Conservation (phyloP, 2,329 filamentous ascomycete species). For the Fusarium globosum region DNA sequence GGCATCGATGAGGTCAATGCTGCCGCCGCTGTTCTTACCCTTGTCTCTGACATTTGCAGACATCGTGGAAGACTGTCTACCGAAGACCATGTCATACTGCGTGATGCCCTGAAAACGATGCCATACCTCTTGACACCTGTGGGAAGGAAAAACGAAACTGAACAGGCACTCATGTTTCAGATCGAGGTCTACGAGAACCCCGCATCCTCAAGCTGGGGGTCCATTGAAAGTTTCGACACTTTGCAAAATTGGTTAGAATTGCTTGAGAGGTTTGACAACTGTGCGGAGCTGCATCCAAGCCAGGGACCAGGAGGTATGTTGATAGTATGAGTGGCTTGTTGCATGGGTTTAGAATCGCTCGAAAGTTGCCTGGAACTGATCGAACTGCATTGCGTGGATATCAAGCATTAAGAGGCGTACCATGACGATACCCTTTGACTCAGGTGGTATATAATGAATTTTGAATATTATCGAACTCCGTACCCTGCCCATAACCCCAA, state of each 20-base stretch:
- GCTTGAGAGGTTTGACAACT: slow-evolving; percentile 11
- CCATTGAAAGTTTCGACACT: slow-evolving; percentile 17
- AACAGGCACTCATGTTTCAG: slow-evolving; percentile 7
- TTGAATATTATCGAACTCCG: slow-evolving; percentile 38
- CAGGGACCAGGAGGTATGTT: slow-evolving; percentile 1
- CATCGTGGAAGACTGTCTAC: background rate
- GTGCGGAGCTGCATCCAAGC: slow-evolving; percentile 14
- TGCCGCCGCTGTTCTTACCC: slow-evolving; percentile 1
- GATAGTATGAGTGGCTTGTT: slow-evolving; percentile 15
- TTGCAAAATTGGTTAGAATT: background rate
- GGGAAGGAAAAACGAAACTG: background rate
- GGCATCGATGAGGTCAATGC: slow-evolving; percentile 1
- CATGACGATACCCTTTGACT: slow-evolving; percentile 29
- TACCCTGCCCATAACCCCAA: slow-evolving; percentile 39
- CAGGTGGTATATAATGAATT: slow-evolving; percentile 15
- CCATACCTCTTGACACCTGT: slow-evolving; percentile 21
- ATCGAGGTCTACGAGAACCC: slow-evolving; percentile 7
- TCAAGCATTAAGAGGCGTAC: slow-evolving; percentile 28
- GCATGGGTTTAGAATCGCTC: background rate
- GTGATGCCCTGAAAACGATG: slow-evolving; percentile 2
- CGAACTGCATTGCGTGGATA: slow-evolving; percentile 14
- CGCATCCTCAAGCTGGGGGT: slow-evolving; percentile 18
- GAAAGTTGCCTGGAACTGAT: background rate
- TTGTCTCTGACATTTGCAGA: slow-evolving; percentile 9
- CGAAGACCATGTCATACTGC: background rate